phyloP scores from a whole-genome alignment of 2,329 filamentous ascomycete genomes.

The Colletotrichum agaves region DNA sequence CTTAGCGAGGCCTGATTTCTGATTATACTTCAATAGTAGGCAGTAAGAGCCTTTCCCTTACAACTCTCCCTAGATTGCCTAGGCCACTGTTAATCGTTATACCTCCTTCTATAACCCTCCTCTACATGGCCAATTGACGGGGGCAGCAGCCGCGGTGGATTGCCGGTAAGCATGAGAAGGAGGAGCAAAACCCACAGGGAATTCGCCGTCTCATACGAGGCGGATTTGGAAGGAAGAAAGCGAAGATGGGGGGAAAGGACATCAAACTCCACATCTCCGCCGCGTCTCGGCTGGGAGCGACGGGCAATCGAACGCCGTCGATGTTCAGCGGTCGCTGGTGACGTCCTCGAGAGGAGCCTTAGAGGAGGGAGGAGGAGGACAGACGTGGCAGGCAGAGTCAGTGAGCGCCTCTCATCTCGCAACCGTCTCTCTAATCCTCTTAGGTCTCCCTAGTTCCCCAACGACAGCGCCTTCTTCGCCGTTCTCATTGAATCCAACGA shows the following conservation, averaged over 20 bases:
- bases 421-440: neutral
- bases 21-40: too few relatives aligned
- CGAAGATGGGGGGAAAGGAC: neutral
- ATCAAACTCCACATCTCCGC: neutral
- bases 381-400: neutral
- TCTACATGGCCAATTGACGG: too few relatives aligned
- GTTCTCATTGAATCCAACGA: neutral
- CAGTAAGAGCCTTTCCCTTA: too few relatives aligned
- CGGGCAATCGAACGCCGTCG: neutral
- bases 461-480: neutral
- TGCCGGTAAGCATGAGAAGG: conserved; percentile 4
- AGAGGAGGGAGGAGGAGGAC: neutral
- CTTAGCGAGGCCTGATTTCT: too few relatives aligned
- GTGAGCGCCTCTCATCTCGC: conserved; percentile 1
- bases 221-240: neutral
- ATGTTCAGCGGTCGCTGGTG: neutral
- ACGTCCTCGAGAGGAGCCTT: conserved; percentile 1
- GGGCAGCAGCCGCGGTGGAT: too few relatives aligned
- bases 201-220: neutral
- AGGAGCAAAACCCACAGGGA: neutral
- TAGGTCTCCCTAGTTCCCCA: neutral
- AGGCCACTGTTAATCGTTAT: too few relatives aligned
- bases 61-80: too few relatives aligned
- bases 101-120: too few relatives aligned
- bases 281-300: neutral